Conservation (phyloP, 2,329 filamentous ascomycete genomes). For the Beauveria sp. region DNA sequence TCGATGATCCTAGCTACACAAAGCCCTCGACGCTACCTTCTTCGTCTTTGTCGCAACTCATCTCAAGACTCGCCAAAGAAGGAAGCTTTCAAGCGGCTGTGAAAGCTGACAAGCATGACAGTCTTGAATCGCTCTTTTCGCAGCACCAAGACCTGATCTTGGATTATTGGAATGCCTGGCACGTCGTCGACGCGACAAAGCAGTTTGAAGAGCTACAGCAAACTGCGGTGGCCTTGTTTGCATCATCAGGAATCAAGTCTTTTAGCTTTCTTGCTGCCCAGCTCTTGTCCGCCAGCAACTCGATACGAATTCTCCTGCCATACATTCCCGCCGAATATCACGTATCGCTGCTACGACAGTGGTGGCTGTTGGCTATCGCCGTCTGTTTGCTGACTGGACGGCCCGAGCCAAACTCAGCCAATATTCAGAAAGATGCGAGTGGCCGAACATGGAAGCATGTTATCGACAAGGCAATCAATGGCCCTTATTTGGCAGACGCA, state of each 20-base stretch:
- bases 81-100: conserved; percentile 62
- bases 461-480: conserved; percentile 60
- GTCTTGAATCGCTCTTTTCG: conserved; percentile 61
- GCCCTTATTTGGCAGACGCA: conserved; percentile 61
- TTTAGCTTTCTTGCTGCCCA: conserved; percentile 84
- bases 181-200: conserved; percentile 57
- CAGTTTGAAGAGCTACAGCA: conserved; percentile 69
- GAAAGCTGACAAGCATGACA: conserved; percentile 46
- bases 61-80: conserved; percentile 64
- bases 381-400: conserved; percentile 71
- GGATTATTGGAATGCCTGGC: conserved; percentile 90
- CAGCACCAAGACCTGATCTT: conserved; percentile 63
- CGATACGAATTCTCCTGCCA: conserved; percentile 77
- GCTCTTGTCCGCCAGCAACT: conserved; percentile 77
- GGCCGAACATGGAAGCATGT: conserved; percentile 72
- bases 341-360: conserved; percentile 67
- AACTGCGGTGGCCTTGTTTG: conserved; percentile 52
- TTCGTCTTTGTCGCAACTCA: conserved; percentile 59
- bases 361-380: conserved; percentile 78
- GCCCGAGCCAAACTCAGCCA: conserved; percentile 61
- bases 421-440: conserved; percentile 51
- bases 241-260: conserved; percentile 48
- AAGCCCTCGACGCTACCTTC: conserved; percentile 52
- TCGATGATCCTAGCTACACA: conserved; percentile 68
- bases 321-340: conserved; percentile 68